Conservation (phyloP, 179 eudicot genomes). For the Silene noctiflora region DNA sequence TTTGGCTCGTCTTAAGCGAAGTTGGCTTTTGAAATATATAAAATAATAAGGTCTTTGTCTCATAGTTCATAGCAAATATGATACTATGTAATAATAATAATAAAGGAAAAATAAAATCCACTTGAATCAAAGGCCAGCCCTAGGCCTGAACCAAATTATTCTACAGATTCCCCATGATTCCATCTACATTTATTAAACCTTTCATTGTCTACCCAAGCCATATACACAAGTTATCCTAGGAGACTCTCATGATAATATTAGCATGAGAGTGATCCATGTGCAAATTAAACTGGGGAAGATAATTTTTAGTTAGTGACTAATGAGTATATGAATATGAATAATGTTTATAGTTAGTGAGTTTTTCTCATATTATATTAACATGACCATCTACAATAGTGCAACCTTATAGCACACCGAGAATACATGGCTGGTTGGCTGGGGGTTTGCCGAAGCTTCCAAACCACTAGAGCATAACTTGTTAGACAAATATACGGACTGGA, state of each 20-base stretch:
- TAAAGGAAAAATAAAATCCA: constrained; percentile 7
- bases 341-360: too few species aligned
- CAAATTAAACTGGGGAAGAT: too few species aligned
- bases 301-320: background rate
- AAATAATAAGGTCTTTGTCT: constrained; percentile 18
- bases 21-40: constrained; percentile 22
- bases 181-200: background rate
- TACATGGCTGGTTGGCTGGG: too few species aligned
- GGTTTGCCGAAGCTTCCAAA: too few species aligned
- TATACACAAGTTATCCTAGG: background rate
- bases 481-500: too few species aligned
- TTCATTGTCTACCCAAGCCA: background rate
- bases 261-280: background rate
- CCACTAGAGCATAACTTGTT: too few species aligned
- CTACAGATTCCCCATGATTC: background rate
- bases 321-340: background rate
- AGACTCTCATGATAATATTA: background rate
- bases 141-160: constrained; percentile 3
- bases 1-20: constrained; percentile 1
- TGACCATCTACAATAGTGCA: too few species aligned
- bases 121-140: constrained; percentile 12
- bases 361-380: too few species aligned
- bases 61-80: background rate
- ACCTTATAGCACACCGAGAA: too few species aligned
- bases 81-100: background rate